Evolutionary conservation across 352 stramenopile species (phyloP).

Genomic region (Globisporangium solare): DNA sequence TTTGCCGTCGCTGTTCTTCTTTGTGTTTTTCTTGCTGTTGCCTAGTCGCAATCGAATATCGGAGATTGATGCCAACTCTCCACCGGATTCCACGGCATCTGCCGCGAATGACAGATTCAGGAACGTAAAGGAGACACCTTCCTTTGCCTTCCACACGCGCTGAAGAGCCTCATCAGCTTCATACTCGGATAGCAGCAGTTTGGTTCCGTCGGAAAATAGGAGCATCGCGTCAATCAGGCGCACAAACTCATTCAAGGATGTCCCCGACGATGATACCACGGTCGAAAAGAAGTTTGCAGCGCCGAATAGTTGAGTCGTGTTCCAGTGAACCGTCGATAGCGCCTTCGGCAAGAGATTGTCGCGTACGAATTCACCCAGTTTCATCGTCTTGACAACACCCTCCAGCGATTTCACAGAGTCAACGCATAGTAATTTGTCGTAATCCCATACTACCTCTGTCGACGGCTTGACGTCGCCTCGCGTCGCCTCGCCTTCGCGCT

Average conservation of each 20-base stretch:
- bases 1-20: too few relatives aligned
- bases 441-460: conserved; percentile 24
- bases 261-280: neutral
- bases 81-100: neutral
- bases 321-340: conserved; percentile 25
- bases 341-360: neutral
- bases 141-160: neutral
- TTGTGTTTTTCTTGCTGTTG: too few relatives aligned
- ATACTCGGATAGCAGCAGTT: conserved; percentile 12
- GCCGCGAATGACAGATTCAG: conserved; percentile 1
- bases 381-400: neutral
- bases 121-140: neutral
- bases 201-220: conserved; percentile 31
- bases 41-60: too few relatives aligned
- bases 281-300: conserved; percentile 49
- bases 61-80: too few relatives aligned
- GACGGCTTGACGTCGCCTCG: conserved; percentile 5
- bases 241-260: conserved; percentile 17
- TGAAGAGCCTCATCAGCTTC: conserved; percentile 9
- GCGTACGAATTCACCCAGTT: conserved; percentile 2
- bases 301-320: conserved; percentile 20
- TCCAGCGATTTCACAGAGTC: conserved; percentile 6
- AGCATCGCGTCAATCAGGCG: conserved; percentile 36
- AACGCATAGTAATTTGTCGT: conserved; percentile 8
- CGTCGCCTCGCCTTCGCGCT: conserved; percentile 27